Percentiles rank a stretch among this genome's conserved stretches.
These are phyloP conservation scores for Boletellus sp. DNA, from an alignment of 768 basidiomycete genomes.

Conservation along the genomic window DNA sequence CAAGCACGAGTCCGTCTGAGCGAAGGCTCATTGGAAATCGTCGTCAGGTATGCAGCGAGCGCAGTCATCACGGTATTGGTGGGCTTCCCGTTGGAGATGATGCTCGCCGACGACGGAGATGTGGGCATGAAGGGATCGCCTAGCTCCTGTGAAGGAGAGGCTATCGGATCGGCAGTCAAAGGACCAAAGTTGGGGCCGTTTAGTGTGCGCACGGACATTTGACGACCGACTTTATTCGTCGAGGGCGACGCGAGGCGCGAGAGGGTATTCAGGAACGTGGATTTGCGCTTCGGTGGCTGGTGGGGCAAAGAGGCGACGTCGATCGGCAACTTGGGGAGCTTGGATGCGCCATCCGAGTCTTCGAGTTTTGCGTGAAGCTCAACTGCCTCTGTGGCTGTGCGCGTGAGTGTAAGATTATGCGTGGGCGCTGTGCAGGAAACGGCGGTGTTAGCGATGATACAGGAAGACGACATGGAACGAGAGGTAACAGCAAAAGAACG, in stretches of 20 bases:
- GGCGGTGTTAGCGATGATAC: constrained; percentile 27
- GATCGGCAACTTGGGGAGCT: constrained; percentile 60
- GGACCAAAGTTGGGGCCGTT: constrained; percentile 31
- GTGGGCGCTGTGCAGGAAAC: constrained; percentile 62
- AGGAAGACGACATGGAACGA: constrained; percentile 18
- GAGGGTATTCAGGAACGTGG: constrained; percentile 81
- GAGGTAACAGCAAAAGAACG: constrained; percentile 11
- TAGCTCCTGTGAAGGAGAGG: constrained; percentile 52
- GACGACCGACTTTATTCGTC: constrained; percentile 47
- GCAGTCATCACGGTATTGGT: constrained; percentile 56
- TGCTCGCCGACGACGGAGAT: constrained; percentile 27
- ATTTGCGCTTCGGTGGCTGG: constrained; percentile 66
- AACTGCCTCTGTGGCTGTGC: constrained; percentile 70
- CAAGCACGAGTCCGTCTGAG: constrained; percentile 67
- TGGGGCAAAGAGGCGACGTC: constrained; percentile 49
- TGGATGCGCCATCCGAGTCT: constrained; percentile 53
- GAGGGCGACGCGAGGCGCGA: constrained; percentile 78
- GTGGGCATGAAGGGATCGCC: constrained; percentile 59
- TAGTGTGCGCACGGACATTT: constrained; percentile 34
- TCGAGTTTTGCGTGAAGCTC: constrained; percentile 82
- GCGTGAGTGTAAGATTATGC: constrained; percentile 83
- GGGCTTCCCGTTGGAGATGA: constrained; percentile 16
- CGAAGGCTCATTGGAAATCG: constrained; percentile 61
- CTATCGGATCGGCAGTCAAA: constrained; percentile 35
- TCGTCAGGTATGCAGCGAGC: constrained; percentile 78